Base-by-base conservation (phyloP, 371 early-diverging fungal genomes). In the Mortierella sp. region DNA sequence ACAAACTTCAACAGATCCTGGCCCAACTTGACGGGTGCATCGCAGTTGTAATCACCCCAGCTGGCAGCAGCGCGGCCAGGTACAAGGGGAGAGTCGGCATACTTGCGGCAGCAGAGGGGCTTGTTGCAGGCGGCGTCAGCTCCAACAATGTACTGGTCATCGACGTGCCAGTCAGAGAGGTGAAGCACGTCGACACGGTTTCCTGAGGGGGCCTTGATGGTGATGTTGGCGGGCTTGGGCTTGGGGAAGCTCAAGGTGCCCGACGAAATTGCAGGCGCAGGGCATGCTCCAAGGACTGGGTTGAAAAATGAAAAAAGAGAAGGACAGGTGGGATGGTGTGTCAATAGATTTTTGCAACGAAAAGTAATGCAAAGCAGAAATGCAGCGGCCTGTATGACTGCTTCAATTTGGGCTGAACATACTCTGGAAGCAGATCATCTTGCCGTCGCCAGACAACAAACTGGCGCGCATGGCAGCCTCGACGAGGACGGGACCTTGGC, bases 161-260 rank as follows among this genome's bases (percentile, higher is more conserved):
- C 93, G 43, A 91, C 87, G 75, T 93, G 93, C 92, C 92, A 92
- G 86, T 93, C 93, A 26, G 92, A 91, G 53, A 93, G 61, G 44
- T 93, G 93, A n/a, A 93, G 78, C 13, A 93, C 90, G 26, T 88
- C 90, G 31, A 93, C 82, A 40, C 81, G 83, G 55, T 84, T 77
- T 48, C 87, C 88, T 13, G 85, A 87, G 19, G 86, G 87, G 31
- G 89, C 44, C 6, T 76, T 75, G 9, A 69, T 13, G 16, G 82
- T 76, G 31, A 73, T 72, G 43, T 82, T 77, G 37, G 61, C 73
- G 19, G 93, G 92, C 72, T 90, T 91, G 16, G 88, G 76, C 74
- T 91, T 91, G 24, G 93, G 92, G 80, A 93, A 93, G 4, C 87
- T 76, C 46, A 92, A 78, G 11, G 72, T 59, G 37, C 86, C 86